Conservation (phyloP, 2,329 filamentous ascomycete species). For the Hypoxylon sp. region DNA sequence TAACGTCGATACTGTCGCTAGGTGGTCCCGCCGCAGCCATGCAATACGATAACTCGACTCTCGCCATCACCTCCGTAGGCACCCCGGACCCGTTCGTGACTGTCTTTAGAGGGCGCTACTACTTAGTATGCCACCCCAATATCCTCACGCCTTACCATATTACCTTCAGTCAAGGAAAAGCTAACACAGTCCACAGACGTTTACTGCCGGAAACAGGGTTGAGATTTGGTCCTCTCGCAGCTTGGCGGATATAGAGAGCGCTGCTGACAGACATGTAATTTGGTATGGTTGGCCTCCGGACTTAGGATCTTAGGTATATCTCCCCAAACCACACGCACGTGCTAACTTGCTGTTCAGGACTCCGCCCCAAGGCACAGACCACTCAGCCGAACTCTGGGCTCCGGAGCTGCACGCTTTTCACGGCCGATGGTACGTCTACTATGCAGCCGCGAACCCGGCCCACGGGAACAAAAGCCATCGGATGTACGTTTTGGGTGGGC, state of each 20-base stretch:
- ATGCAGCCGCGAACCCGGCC: slow-evolving; percentile 48
- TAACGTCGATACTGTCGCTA: slow-evolving; percentile 42
- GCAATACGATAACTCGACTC: slow-evolving; percentile 49
- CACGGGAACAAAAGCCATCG: slow-evolving; percentile 51
- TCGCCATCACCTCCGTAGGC: slow-evolving; percentile 50
- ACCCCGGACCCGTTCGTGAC: slow-evolving; percentile 52
- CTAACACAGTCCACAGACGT: slow-evolving; percentile 46
- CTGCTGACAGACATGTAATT: slow-evolving; percentile 46
- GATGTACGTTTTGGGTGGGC: slow-evolving; percentile 52
- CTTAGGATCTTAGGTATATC: neutral
- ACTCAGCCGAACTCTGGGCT: slow-evolving; percentile 52
- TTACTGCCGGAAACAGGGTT: slow-evolving; percentile 50
- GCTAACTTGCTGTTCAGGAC: slow-evolving; percentile 42
- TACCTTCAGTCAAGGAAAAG: neutral
- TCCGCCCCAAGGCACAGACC: slow-evolving; percentile 48
- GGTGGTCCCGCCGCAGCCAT: slow-evolving; percentile 35
- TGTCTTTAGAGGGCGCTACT: slow-evolving; percentile 45
- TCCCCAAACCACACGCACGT: slow-evolving; percentile 4
- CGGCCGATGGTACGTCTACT: slow-evolving; percentile 54
- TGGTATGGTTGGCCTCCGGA: slow-evolving; percentile 44
- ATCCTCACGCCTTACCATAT: slow-evolving; percentile 8
- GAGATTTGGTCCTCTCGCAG: slow-evolving; percentile 51
- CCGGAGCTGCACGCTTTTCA: slow-evolving; percentile 51
- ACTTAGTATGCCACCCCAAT: slow-evolving; percentile 41
- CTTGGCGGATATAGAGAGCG: slow-evolving; percentile 48